These are phyloP conservation scores for Phialophora expanda DNA, from an alignment of 2,329 filamentous ascomycete species.

Conservation along the genomic window DNA sequence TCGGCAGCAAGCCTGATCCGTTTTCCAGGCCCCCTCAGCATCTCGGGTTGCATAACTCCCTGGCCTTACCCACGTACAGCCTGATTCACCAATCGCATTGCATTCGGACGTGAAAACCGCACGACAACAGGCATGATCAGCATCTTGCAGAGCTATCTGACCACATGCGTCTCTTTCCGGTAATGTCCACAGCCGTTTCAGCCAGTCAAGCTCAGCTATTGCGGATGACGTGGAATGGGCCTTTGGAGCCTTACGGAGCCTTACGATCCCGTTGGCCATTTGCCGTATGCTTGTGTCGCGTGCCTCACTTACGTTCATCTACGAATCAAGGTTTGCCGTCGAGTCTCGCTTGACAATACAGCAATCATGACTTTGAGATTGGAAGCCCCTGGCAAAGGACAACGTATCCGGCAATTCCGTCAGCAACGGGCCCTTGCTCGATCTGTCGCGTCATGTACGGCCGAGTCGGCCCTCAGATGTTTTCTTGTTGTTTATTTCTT, in stretches of 20 bases:
- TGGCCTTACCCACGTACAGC: not conserved
- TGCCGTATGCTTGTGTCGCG: constrained; percentile 11
- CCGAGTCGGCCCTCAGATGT: not conserved
- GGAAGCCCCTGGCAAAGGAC: constrained; percentile 7
- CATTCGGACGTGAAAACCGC: not conserved
- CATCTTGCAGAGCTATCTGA: constrained; percentile 1
- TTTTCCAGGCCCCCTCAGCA: not conserved
- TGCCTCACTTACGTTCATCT: constrained; percentile 13
- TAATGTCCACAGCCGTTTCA: constrained; percentile 1
- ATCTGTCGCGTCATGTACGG: not conserved
- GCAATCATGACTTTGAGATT: not conserved
- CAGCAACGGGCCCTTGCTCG: not conserved
- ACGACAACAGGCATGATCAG: not conserved
- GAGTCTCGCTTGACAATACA: constrained; percentile 10
- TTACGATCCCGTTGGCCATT: constrained; percentile 5
- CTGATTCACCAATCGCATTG: constrained; percentile 4
- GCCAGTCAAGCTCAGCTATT: constrained; percentile 10
- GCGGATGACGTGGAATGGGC: constrained; percentile 17
- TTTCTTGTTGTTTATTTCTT: not conserved
- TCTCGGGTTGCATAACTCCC: not conserved
- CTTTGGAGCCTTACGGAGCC: constrained; percentile 15
- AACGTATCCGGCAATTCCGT: constrained; percentile 14
- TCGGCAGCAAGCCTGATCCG: not conserved
- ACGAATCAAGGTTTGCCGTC: constrained; percentile 7
- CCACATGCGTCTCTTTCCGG: not conserved